phyloP scores from a whole-genome alignment of 1,284 basidiomycete genomes.

The Porodaedalea pini region DNA sequence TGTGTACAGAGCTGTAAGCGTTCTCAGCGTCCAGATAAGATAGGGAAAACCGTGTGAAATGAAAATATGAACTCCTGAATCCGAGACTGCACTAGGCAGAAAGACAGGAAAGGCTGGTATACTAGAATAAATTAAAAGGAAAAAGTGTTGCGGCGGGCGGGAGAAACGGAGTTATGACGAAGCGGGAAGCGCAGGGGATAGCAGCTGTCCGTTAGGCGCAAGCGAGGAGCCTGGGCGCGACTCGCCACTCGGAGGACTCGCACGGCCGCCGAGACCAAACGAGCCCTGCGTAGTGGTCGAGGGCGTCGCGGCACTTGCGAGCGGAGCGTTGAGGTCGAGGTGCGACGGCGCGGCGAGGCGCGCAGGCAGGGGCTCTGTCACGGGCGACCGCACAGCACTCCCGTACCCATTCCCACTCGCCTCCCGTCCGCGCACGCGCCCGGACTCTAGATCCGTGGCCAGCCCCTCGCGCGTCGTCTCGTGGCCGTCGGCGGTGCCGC shows the following conservation, averaged over 20 bases:
- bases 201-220: neutral
- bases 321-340: conserved; percentile 1
- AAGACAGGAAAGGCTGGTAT: too few relatives aligned
- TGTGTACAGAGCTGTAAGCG: too few relatives aligned
- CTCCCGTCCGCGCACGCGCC: conserved; percentile 24
- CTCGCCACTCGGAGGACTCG: neutral
- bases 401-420: conserved; percentile 32
- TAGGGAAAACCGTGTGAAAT: too few relatives aligned
- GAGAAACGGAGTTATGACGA: neutral
- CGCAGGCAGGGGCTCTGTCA: neutral
- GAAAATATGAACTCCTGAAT: too few relatives aligned
- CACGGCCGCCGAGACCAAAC: neutral
- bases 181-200: neutral
- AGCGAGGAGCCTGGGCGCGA: conserved; percentile 2
- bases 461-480: conserved; percentile 57
- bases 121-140: neutral
- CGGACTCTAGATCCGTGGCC: conserved; percentile 41
- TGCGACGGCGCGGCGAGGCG: neutral
- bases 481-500: conserved; percentile 59
- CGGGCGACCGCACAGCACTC: conserved; percentile 4
- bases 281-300: neutral
- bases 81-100: too few relatives aligned
- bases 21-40: too few relatives aligned
- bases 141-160: neutral
- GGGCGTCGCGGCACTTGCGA: neutral